Conservation (phyloP, 2,329 filamentous ascomycete genomes). For the Beauveria asiatica region DNA sequence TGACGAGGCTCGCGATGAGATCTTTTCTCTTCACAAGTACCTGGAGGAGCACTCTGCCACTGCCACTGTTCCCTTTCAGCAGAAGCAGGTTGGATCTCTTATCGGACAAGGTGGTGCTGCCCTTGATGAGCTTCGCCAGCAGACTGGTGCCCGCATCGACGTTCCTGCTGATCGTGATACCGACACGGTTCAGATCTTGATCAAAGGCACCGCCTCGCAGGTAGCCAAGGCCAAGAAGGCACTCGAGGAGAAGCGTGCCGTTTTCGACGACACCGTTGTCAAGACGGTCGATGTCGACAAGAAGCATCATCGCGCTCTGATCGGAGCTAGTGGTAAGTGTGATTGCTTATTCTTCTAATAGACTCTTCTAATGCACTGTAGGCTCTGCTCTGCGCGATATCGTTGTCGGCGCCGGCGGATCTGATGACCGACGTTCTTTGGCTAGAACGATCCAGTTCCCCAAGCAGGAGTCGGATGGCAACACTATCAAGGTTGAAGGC, state of each 20-base stretch:
- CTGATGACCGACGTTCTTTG: conserved; percentile 73
- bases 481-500: conserved; percentile 81
- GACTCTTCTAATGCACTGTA: conserved; percentile 36
- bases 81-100: conserved; percentile 85
- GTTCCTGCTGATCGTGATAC: conserved; percentile 74
- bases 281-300: conserved; percentile 85
- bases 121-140: conserved; percentile 80
- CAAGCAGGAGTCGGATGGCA: conserved; percentile 73
- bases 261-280: conserved; percentile 84
- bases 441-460: conserved; percentile 93
- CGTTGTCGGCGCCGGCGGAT: conserved; percentile 79
- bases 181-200: conserved; percentile 71
- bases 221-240: conserved; percentile 89
- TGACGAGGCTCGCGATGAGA: conserved; percentile 84
- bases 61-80: conserved; percentile 74
- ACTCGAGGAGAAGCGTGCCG: conserved; percentile 73
- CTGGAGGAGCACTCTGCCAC: conserved; percentile 79
- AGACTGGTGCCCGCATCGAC: conserved; percentile 83
- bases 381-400: conserved; percentile 80
- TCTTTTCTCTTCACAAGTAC: conserved; percentile 81
- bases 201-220: conserved; percentile 87
- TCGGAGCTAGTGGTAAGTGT: conserved; percentile 74
- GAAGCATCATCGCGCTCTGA: conserved; percentile 84
- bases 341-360: not conserved
- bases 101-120: conserved; percentile 86